phyloP scores from a whole-genome alignment of 768 basidiomycete genomes.

The Lyophyllum shimeji region DNA sequence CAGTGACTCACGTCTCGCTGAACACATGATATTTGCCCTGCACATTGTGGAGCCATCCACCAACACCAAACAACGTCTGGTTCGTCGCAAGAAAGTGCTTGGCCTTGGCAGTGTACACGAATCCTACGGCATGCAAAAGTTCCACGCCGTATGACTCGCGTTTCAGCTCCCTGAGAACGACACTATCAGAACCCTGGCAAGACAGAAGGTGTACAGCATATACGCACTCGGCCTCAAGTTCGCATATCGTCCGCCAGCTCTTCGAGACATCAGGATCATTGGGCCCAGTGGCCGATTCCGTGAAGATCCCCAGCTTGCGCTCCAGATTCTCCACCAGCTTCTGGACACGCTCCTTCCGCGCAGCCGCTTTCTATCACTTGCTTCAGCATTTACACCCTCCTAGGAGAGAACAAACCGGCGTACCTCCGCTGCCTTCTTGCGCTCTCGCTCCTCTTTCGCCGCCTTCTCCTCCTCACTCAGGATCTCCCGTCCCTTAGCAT shows the following conservation, averaged over 20 bases:
- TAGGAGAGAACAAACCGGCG: constrained; percentile 7
- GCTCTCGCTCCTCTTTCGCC: constrained; percentile 70
- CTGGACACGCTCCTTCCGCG: constrained; percentile 70
- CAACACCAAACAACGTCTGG: constrained; percentile 76
- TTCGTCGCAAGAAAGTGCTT: constrained; percentile 81
- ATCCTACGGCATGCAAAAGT: constrained; percentile 81
- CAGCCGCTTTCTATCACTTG: constrained; percentile 67
- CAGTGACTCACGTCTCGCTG: constrained; percentile 85
- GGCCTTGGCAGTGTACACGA: constrained; percentile 79
- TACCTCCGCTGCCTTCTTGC: constrained; percentile 70
- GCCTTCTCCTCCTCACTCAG: constrained; percentile 71
- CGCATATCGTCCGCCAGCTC: constrained; percentile 78
- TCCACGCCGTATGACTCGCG: constrained; percentile 87
- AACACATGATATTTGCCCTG: constrained; percentile 93
- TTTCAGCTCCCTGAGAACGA: constrained; percentile 63
- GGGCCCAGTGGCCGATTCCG: constrained; percentile 75
- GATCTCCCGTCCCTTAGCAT: constrained; percentile 51
- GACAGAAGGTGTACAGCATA: background rate
- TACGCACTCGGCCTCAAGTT: constrained; percentile 79
- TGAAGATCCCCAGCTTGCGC: constrained; percentile 83
- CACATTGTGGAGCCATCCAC: constrained; percentile 91
- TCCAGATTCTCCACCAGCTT: constrained; percentile 79
- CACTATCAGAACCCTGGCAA: constrained; percentile 1
- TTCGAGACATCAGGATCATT: constrained; percentile 65
- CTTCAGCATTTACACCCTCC: constrained; percentile 3